Base-by-base conservation (phyloP, 495 filamentous ascomycete genomes). In the Hypoxylon lienhwacheense region DNA sequence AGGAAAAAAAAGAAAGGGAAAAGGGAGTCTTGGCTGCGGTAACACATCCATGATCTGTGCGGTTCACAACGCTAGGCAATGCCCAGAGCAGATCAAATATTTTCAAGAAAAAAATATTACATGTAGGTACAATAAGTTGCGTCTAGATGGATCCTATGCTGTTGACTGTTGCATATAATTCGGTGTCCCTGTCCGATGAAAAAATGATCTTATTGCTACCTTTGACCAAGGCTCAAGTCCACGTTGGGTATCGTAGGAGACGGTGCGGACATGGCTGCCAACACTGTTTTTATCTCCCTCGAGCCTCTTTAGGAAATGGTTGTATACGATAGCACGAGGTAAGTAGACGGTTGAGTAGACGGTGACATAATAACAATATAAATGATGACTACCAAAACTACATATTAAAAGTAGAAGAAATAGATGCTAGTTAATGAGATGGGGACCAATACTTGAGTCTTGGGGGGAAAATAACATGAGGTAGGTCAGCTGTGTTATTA, bases 121-220 rank as follows among this genome's bases (percentile, higher is more conserved):
- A 54, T 60, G 45, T 60, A 60, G 57, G 57, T 60, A 60, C 57
- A 54, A 51, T 28, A 21, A 33, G 49, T 34, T 60, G 57, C 57
- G 55, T 47, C 46, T 40, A 49, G 48, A 59, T 24, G 48, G 39
- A 41, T 37, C 21, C 17, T 21, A 22, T 24, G 20, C 10, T 41
- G 25, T 47, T 12, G 29, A n/a, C 36, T 36, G 24, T 42, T 11
- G 40, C 25, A 47, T 40, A 24, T 47, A 29, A 61, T 55, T 61
- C 46, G 51, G 29, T 26, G 28, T 41, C 34, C 15, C 24, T 17
- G n/a, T 28, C 22, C 46, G 43, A 21, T 32, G 51, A 51, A 55
- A 40, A 55, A 46, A 37, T 17, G 51, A 49, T 55, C 52, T 47
- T 52, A 40, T 50, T 55, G 52, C 57, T 51, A 50, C 35, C 34